Evolutionary conservation across 257 asterid species (phyloP), one percentile per base, ranked within the genome.

Genomic region (Solanum piurae): DNA sequence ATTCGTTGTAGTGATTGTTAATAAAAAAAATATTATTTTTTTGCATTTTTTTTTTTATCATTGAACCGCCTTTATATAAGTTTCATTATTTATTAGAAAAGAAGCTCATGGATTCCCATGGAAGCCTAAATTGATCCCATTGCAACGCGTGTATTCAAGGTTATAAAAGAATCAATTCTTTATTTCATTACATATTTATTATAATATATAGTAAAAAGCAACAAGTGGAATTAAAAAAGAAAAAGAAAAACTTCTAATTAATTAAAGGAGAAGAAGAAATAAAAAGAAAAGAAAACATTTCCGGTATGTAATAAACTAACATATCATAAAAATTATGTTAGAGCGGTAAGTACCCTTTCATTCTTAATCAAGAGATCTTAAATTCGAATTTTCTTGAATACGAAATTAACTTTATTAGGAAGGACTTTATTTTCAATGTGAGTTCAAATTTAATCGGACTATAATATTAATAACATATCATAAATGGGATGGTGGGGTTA

Each of bases 401-500:
- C 6, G 16, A 0, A 44, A 12, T 44, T 44, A 2, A 44, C 6
- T 44, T 44, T 52, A 20, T 55, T 55, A 20, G 2, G 0, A 20
- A 55, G 1, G 2, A 7, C 2, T 55, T 20, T 55, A 55, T 20
- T 3, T 0, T 3, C 9, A 7, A 2, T 55, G 4, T 3, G 0
- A 55, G 0, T 2, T 3, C 1, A 55, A 55, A 55, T 55, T 55
- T 55, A 55, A 1, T 55, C 0, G 2, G 20, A 46, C 7, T 46
- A 4, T 13, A 46, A 46, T 46, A 46, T 13, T 12, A 46, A 55
- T 18, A 62, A 84, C 86, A 87, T 88, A 89, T 80, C 91, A 90
- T 86, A 89, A 91, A 90, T 90, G 87, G 87, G 91, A 13, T 38
- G 88, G 88, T 90, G 89, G 92, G 89, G 87, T 80, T 74, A 74